phyloP scores from a whole-genome alignment of 257 asterid species.

The Penstemon newberryi region DNA sequence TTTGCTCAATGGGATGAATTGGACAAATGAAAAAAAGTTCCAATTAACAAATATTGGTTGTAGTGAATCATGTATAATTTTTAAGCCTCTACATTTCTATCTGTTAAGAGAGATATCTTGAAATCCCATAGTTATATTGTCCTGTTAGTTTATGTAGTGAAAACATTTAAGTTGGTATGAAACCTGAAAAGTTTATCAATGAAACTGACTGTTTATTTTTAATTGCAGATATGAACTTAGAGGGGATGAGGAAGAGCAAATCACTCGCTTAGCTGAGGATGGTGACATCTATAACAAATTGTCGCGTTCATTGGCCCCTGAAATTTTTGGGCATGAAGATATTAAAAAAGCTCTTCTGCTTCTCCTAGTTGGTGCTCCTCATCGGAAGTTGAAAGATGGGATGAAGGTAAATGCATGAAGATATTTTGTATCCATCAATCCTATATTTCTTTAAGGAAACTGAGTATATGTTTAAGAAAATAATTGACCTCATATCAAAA shows the following conservation, averaged over 20 bases:
- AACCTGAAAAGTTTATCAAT: background rate
- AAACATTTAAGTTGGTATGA: background rate
- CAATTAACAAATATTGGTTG: background rate
- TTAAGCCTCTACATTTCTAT: background rate
- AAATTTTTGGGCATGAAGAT: conserved; percentile 93
- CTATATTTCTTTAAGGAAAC: background rate
- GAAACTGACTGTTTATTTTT: conserved; percentile 9
- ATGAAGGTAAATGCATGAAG: conserved; percentile 67
- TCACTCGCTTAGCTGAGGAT: conserved; percentile 82
- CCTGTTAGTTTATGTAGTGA: background rate
- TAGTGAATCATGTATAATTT: background rate
- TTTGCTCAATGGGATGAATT: background rate
- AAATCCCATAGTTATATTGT: background rate
- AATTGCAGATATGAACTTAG: conserved; percentile 42
- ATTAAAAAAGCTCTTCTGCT: conserved; percentile 93
- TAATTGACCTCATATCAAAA: background rate
- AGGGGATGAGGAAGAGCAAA: conserved; percentile 83
- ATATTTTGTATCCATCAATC: conserved; percentile 10
- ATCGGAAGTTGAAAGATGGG: conserved; percentile 88
- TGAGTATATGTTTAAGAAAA: background rate
- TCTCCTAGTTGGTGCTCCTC: conserved; percentile 97
- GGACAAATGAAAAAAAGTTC: background rate
- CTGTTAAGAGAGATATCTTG: conserved; percentile 5
- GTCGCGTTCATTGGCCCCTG: conserved; percentile 88
- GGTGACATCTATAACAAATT: conserved; percentile 85